phyloP scores from a whole-genome alignment of 2,329 filamentous ascomycete genomes.

The Fusarium coicis region DNA sequence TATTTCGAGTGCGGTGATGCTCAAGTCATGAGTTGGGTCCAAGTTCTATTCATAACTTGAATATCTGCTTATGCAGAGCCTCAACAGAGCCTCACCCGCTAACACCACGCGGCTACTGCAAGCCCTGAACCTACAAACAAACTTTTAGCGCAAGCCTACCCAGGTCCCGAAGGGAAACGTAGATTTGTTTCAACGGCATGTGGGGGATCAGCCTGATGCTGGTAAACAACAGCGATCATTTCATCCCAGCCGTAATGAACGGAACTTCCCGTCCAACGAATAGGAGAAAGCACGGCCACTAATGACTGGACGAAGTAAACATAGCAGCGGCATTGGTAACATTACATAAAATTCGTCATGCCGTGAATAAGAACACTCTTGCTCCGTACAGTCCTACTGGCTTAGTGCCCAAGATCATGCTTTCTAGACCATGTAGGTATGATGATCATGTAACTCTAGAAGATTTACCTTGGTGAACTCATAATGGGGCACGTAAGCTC shows the following conservation, averaged over 20 bases:
- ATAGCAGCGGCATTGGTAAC: neutral
- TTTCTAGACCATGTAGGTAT: neutral
- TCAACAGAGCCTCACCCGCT: neutral
- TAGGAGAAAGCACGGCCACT: neutral
- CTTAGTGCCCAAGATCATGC: accelerated
- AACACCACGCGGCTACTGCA: neutral
- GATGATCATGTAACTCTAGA: neutral
- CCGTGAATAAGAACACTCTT: neutral
- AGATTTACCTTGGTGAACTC: neutral
- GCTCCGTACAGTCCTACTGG: neutral
- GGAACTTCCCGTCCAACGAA: neutral
- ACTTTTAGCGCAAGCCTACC: neutral
- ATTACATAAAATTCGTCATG: neutral
- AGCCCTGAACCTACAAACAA: neutral
- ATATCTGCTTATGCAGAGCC: neutral
- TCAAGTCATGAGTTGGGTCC: too few relatives aligned
- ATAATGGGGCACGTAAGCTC: neutral
- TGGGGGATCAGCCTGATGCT: neutral
- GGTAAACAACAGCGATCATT: neutral
- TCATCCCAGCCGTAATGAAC: neutral
- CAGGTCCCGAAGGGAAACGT: neutral
- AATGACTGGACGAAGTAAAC: neutral
- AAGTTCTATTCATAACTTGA: neutral
- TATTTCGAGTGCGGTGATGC: too few relatives aligned
- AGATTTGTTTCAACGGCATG: neutral